Evolutionary conservation across 176 grass and related monocot species (phyloP).

Genomic region (Neostapfia colusana): DNA sequence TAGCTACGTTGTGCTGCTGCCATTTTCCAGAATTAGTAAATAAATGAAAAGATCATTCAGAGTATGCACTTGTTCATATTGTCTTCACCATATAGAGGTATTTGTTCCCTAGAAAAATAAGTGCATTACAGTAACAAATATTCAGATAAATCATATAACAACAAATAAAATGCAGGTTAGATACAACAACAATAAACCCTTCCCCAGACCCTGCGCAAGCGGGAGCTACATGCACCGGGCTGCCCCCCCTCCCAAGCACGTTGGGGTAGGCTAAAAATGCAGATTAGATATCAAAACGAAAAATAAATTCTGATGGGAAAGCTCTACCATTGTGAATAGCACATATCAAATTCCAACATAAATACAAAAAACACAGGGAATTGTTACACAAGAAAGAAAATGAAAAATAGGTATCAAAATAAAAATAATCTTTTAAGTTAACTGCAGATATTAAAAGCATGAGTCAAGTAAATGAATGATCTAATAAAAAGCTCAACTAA

Average conservation of each 20-base stretch:
- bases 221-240: too few species aligned
- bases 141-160: background rate
- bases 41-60: background rate
- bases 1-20: constrained; percentile 5
- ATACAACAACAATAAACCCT: too few species aligned
- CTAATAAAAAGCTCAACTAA: constrained; percentile 33
- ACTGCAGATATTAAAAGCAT: background rate
- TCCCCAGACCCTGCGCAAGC: too few species aligned
- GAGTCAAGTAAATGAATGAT: constrained; percentile 21
- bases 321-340: constrained; percentile 3
- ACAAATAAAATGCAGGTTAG: background rate
- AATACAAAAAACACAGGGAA: background rate
- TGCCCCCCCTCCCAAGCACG: too few species aligned
- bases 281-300: background rate
- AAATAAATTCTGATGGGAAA: constrained; percentile 3
- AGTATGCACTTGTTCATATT: background rate
- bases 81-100: background rate
- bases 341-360: constrained; percentile 4
- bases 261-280: too few species aligned
- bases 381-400: background rate
- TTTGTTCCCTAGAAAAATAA: background rate
- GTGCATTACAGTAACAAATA: background rate
- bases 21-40: constrained; percentile 18
- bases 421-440: background rate
- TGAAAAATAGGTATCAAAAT: background rate